Evolutionary conservation across 192 early-diverging fungal genomes (phyloP).

Genomic region (Backusella luteola): DNA sequence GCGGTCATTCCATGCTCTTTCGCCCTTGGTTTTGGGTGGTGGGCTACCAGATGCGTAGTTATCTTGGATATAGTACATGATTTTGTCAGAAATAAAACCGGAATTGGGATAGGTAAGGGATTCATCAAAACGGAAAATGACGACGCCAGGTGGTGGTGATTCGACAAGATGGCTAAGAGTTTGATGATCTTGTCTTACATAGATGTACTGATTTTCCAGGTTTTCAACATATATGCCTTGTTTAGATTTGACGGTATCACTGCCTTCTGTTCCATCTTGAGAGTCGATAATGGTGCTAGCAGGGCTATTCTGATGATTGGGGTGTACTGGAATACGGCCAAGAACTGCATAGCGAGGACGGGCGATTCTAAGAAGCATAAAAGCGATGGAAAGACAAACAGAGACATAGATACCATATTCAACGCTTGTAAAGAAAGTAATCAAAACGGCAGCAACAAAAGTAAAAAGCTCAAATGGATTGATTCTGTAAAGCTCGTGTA

Average conservation of each 20-base stretch:
- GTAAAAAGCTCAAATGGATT: constrained; percentile 50
- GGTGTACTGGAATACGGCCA: constrained; percentile 29
- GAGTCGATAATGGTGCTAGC: not conserved
- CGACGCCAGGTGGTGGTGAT: constrained; percentile 26
- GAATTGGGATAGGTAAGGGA: constrained; percentile 32
- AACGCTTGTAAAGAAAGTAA: constrained; percentile 60
- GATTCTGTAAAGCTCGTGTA: constrained; percentile 59
- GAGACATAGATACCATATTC: constrained; percentile 76
- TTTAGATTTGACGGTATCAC: not conserved
- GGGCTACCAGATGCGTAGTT: constrained; percentile 14
- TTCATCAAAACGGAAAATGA: constrained; percentile 31
- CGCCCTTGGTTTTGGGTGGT: constrained; percentile 11
- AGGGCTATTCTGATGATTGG: not conserved
- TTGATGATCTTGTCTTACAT: constrained; percentile 20
- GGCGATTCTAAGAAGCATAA: constrained; percentile 80
- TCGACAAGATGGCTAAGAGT: constrained; percentile 15
- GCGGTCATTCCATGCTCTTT: constrained; percentile 29
- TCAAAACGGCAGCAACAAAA: constrained; percentile 47
- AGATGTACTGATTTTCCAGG: constrained; percentile 19
- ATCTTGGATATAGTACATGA: constrained; percentile 24
- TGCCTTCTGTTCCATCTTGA: not conserved
- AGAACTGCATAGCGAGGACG: constrained; percentile 57
- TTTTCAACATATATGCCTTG: not conserved
- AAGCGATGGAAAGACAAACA: constrained; percentile 63
- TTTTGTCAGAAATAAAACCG: constrained; percentile 28